A percentile compares a stretch with the other conserved stretches of the same genome.
phyloP scores from a whole-genome alignment of 345 rosid genomes.

The Gossypium anomalum region DNA sequence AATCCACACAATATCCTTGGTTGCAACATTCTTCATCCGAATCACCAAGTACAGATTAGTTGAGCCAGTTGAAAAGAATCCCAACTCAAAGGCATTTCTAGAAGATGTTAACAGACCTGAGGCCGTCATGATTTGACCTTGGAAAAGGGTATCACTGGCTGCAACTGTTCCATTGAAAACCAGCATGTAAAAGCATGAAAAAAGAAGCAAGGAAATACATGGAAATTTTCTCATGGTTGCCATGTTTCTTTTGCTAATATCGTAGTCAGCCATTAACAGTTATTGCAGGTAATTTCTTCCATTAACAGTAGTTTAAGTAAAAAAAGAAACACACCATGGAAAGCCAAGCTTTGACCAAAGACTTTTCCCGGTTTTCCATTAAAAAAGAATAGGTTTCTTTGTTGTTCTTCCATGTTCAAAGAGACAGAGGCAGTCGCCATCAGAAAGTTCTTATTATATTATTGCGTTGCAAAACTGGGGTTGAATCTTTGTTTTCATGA shows the following conservation, averaged over 20 bases:
- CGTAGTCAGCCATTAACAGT: not conserved
- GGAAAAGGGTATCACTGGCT: slow-evolving; percentile 5
- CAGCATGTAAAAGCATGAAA: not conserved
- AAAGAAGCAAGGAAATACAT: not conserved
- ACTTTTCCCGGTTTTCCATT: not conserved
- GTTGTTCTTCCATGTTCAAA: too few species aligned
- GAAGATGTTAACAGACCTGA: not conserved
- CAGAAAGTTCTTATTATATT: too few species aligned
- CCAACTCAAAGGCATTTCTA: slow-evolving; percentile 7
- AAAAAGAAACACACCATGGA: too few species aligned
- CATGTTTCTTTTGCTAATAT: not conserved
- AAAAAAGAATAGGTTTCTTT: too few species aligned
- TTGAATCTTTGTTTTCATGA: too few species aligned
- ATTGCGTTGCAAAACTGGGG: too few species aligned
- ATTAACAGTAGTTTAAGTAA: not conserved
- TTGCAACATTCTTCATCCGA: not conserved
- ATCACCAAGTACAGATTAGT: slow-evolving; percentile 1
- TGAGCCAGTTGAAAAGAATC: slow-evolving; percentile 1
- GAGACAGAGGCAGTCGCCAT: too few species aligned
- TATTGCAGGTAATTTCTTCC: not conserved
- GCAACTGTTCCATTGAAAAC: not conserved
- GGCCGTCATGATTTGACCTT: not conserved
- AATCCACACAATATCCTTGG: slow-evolving; percentile 34
- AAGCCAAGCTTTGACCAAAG: not conserved
- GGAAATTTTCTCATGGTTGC: not conserved